Evolutionary conservation across 2,329 filamentous ascomycete species (phyloP).

Genomic region (Microsporum ferrugineum): DNA sequence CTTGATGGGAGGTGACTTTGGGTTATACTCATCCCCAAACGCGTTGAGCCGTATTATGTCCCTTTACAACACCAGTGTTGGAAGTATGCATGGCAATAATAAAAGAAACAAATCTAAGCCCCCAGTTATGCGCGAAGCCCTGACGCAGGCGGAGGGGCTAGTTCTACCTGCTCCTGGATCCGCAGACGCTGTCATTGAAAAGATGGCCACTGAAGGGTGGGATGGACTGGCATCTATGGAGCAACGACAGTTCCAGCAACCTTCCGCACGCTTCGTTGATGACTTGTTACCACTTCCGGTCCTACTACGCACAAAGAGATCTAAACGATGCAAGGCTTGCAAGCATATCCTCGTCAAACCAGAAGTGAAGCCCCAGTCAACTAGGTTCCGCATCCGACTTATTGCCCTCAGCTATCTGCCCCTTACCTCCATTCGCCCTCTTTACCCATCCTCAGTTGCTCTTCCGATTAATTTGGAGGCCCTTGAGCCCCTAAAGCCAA

Average conservation of each 20-base stretch:
- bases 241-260: conserved; percentile 42
- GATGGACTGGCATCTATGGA: conserved; percentile 47
- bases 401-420: conserved; percentile 84
- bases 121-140: conserved; percentile 69
- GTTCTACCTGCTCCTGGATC: conserved; percentile 47
- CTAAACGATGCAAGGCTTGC: conserved; percentile 84
- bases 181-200: conserved; percentile 50
- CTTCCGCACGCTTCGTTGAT: conserved; percentile 51
- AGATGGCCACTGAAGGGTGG: conserved; percentile 50
- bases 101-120: conserved; percentile 58
- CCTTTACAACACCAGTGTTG: conserved; percentile 59
- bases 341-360: conserved; percentile 92
- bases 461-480: conserved; percentile 35
- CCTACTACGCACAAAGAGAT: conserved; percentile 78
- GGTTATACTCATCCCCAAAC: conserved; percentile 59
- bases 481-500: conserved; percentile 40
- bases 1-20: conserved; percentile 38
- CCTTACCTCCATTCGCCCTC: conserved; percentile 54
- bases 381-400: conserved; percentile 82
- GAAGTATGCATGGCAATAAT: conserved; percentile 39
- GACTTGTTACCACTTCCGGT: conserved; percentile 73
- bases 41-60: conserved; percentile 84
- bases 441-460: conserved; percentile 38
- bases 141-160: conserved; percentile 59
- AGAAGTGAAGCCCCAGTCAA: conserved; percentile 78